A percentile compares a stretch with the other conserved stretches of the same genome.
Conservation (phyloP, 1,139 yeast species). For the Candida smagusa region DNA sequence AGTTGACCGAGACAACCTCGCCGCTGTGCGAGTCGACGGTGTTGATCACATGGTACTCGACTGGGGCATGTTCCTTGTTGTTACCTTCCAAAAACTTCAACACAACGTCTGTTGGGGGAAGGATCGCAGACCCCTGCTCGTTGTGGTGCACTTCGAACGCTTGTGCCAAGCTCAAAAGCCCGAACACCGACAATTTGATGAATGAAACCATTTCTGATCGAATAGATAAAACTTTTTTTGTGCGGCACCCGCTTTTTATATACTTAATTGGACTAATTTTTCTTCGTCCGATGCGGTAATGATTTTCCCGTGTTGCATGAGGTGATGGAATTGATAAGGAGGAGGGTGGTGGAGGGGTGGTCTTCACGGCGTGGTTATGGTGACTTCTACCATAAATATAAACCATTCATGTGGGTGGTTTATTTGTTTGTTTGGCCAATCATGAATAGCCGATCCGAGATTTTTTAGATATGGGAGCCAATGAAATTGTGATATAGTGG, state of each 20-base stretch:
- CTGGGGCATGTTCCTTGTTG: slow-evolving; percentile 3
- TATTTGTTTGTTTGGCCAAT: too few relatives aligned
- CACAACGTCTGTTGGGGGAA: slow-evolving; percentile 15
- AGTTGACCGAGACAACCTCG: slow-evolving; percentile 14
- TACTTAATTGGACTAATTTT: not conserved
- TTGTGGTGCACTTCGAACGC: slow-evolving; percentile 13
- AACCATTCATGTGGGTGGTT: too few relatives aligned
- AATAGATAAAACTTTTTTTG: slow-evolving; percentile 3
- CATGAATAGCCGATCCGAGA: too few relatives aligned
- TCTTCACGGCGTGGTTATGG: too few relatives aligned
- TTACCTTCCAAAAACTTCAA: slow-evolving; percentile 9
- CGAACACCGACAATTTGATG: slow-evolving; percentile 9
- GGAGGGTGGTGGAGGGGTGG: too few relatives aligned
- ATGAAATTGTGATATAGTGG: too few relatives aligned
- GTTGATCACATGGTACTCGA: slow-evolving; percentile 13
- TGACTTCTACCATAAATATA: too few relatives aligned
- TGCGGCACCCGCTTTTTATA: slow-evolving; percentile 1
- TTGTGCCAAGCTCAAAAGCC: slow-evolving; percentile 8
- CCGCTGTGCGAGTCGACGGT: slow-evolving; percentile 11
- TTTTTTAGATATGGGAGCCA: too few relatives aligned
- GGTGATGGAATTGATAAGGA: slow-evolving; percentile 1
- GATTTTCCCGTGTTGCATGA: not conserved
- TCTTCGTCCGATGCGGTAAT: slow-evolving; percentile 3
- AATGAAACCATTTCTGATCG: slow-evolving; percentile 12
- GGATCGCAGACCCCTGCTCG: slow-evolving; percentile 12